Evolutionary conservation across 2,329 filamentous ascomycete species (phyloP).

Genomic region (Ophiostoma angusticollis): DNA sequence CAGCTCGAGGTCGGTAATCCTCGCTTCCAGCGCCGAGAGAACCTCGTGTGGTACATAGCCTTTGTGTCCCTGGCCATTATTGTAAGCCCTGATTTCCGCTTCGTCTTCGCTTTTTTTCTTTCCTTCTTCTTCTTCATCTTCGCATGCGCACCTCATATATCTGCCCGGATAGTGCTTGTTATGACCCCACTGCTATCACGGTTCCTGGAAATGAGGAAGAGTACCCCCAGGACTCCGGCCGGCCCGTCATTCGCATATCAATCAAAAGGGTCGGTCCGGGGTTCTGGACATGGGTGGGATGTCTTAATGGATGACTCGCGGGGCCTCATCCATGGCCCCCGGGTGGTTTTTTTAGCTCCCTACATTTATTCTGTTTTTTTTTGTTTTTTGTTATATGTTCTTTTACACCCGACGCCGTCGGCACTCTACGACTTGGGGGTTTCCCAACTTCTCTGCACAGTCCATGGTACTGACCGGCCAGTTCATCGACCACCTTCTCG

Average conservation of each 20-base stretch:
- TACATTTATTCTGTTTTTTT: constrained; percentile 32
- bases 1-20: constrained; percentile 59
- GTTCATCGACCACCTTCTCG: constrained; percentile 38
- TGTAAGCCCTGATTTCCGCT: constrained; percentile 46
- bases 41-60: constrained; percentile 67
- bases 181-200: constrained; percentile 55
- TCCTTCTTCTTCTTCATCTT: constrained; percentile 2
- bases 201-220: constrained; percentile 80
- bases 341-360: constrained; percentile 50
- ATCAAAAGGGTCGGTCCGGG: constrained; percentile 43
- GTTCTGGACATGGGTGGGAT: constrained; percentile 65
- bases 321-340: constrained; percentile 38
- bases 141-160: constrained; percentile 45
- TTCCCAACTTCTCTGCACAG: too few relatives aligned
- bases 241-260: constrained; percentile 53
- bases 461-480: constrained; percentile 22
- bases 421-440: too few relatives aligned
- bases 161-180: constrained; percentile 61
- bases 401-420: too few relatives aligned
- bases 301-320: constrained; percentile 56
- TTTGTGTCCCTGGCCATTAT: constrained; percentile 61
- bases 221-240: constrained; percentile 51
- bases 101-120: constrained; percentile 8
- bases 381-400: neutral
- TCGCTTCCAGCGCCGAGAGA: constrained; percentile 62